phyloP scores from a whole-genome alignment of 208 protist genomes.

The Acanthamoeba castellanii region DNA sequence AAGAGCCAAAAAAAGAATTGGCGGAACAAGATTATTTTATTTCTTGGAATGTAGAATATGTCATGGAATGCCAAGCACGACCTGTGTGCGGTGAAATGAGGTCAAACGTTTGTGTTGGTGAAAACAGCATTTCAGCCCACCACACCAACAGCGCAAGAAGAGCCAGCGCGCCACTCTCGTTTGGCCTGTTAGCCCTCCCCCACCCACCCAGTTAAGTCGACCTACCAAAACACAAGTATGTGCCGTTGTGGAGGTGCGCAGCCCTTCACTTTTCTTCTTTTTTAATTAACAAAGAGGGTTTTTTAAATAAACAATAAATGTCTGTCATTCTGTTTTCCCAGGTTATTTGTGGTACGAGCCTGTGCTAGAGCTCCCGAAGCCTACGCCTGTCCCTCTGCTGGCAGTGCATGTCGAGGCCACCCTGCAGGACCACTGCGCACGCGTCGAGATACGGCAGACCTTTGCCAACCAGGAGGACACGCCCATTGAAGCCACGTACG shows the following conservation, averaged over 20 bases:
- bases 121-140: too few species aligned
- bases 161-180: too few species aligned
- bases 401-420: constrained; percentile 39
- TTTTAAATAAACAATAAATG: not conserved
- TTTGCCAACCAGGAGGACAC: constrained; percentile 60
- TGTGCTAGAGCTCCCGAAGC: not conserved
- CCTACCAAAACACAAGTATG: not conserved
- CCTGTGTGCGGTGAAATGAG: too few species aligned
- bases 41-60: too few species aligned
- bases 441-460: constrained; percentile 45
- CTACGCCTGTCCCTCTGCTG: constrained; percentile 1
- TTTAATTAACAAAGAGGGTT: not conserved
- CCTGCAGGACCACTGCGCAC: constrained; percentile 17
- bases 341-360: not conserved
- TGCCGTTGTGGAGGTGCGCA: not conserved
- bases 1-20: too few species aligned
- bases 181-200: too few species aligned
- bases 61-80: too few species aligned
- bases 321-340: not conserved
- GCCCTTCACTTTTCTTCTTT: not conserved
- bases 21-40: too few species aligned
- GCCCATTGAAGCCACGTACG: constrained; percentile 59
- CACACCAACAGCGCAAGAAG: too few species aligned
- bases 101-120: too few species aligned
- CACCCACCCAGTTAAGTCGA: too few species aligned